Base-by-base conservation (phyloP, 192 early-diverging fungal species). In the Cladochytrium replicatum region DNA sequence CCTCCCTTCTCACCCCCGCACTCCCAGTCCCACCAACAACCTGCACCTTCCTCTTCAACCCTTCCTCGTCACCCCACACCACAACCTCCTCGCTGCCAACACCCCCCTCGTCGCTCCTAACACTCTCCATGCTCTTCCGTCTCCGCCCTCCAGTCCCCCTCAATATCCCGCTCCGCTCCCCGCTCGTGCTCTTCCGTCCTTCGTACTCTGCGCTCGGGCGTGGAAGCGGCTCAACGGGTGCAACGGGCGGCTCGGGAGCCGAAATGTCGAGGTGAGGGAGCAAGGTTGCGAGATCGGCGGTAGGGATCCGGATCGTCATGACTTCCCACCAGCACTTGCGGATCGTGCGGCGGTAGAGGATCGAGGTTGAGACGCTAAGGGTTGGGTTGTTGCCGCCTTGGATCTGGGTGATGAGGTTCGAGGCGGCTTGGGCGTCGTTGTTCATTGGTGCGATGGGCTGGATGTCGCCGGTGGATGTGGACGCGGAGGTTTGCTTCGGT, bases 241-340 rank as follows among this genome's bases (percentile, higher is more conserved):
- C n/a, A n/a, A n/a, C n/a, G n/a, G n/a, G n/a, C n/a, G n/a, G n/a
- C n/a, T n/a, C n/a, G n/a, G n/a, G n/a, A n/a, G n/a, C n/a, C n/a
- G n/a, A n/a, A n/a, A n/a, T n/a, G n/a, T 50, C 52, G 6, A 7
- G 46, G 46, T 7, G 21, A 37, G 13, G 17, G 32, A 23, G 29
- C 34, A n/a, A n/a, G n/a, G 52, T 37, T 50, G 42, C 9, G 6
- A 30, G 46, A 5, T n/a, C 26, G 13, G 17, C 46, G 19, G 29
- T 15, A 26, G 52, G 37, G 11, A 58, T 42, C 9, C 39, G 21
- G n/a, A 48, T 45, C 11, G 9, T 26, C 23, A 58, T 27, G 19
- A 15, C 22, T 58, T 60, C 58, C 58, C 58, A 60, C 58, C 58
- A 60, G 54, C 58, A 60, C 29, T 57, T 54, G 13, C 58, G 39